phyloP scores from a whole-genome alignment of 257 asterid genomes.

The Solanum clarkiae region DNA sequence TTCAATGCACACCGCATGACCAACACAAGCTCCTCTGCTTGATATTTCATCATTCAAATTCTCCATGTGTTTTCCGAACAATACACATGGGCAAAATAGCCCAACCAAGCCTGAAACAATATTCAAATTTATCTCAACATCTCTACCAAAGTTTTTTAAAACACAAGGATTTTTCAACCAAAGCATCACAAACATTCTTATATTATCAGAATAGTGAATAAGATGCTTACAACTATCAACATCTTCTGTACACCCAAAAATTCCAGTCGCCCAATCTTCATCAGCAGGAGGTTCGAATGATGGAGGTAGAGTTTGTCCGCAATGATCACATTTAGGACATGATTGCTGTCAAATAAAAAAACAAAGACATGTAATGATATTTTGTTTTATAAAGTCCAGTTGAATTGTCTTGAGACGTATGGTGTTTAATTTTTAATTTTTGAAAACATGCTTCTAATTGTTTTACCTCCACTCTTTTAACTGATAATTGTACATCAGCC shows the following conservation, averaged over 20 bases:
- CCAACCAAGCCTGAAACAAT: constrained; percentile 28
- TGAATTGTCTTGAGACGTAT: too few species aligned
- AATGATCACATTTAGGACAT: constrained; percentile 50
- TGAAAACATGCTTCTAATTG: too few species aligned
- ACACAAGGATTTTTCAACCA: too few species aligned
- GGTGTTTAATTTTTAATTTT: too few species aligned
- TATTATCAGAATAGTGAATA: not conserved
- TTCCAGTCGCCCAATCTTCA: constrained; percentile 67
- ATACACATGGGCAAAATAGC: constrained; percentile 55
- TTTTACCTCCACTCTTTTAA: too few species aligned
- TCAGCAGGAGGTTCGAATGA: constrained; percentile 59
- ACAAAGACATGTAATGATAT: not conserved
- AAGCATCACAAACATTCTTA: too few species aligned
- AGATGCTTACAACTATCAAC: constrained; percentile 40
- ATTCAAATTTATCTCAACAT: too few species aligned
- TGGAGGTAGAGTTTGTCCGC: constrained; percentile 62
- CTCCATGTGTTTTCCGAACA: constrained; percentile 61
- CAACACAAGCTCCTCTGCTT: constrained; percentile 39
- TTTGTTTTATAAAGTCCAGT: not conserved
- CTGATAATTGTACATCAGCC: not conserved
- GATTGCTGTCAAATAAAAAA: constrained; percentile 16
- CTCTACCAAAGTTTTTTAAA: too few species aligned
- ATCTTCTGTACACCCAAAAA: constrained; percentile 62
- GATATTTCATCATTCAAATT: constrained; percentile 46
- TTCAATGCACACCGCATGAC: constrained; percentile 56